phyloP scores from a whole-genome alignment of 2,329 filamentous ascomycete species.

The Penicillium sp. region DNA sequence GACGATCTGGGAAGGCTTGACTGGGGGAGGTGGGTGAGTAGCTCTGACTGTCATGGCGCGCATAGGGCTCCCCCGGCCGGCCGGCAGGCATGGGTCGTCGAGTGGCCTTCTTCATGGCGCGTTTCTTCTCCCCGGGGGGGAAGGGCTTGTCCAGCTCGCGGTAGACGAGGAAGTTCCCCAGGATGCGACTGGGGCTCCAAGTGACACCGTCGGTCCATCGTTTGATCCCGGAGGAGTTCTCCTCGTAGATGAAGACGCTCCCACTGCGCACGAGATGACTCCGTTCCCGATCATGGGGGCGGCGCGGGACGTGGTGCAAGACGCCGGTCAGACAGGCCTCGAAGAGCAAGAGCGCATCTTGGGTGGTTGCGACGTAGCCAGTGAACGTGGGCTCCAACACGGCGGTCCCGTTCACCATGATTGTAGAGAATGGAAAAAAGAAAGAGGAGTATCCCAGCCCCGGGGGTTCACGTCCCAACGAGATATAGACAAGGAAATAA shows the following conservation, averaged over 20 bases:
- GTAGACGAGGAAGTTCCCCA: slow-evolving; percentile 84
- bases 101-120: slow-evolving; percentile 71
- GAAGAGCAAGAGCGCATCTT: slow-evolving; percentile 77
- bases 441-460: slow-evolving; percentile 1
- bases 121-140: slow-evolving; percentile 80
- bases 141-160: slow-evolving; percentile 78
- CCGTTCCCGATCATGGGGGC: slow-evolving; percentile 84
- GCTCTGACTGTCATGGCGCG: slow-evolving; percentile 40
- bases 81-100: slow-evolving; percentile 45
- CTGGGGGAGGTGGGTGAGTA: slow-evolving; percentile 43
- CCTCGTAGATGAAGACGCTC: slow-evolving; percentile 88
- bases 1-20: slow-evolving; percentile 38
- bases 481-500: slow-evolving; percentile 18
- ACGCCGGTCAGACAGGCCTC: slow-evolving; percentile 73
- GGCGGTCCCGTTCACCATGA: slow-evolving; percentile 46
- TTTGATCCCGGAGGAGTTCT: slow-evolving; percentile 87
- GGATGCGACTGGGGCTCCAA: slow-evolving; percentile 86
- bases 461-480: too few species aligned
- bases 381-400: slow-evolving; percentile 64
- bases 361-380: slow-evolving; percentile 68
- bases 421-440: slow-evolving; percentile 13
- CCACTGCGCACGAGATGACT: slow-evolving; percentile 77
- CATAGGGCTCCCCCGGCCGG: slow-evolving; percentile 56
- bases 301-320: slow-evolving; percentile 73
- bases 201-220: slow-evolving; percentile 90